Percentiles rank a stretch among this genome's conserved stretches.
phyloP scores from a whole-genome alignment of 345 rosid genomes.

The Leavenworthia alabamica region DNA sequence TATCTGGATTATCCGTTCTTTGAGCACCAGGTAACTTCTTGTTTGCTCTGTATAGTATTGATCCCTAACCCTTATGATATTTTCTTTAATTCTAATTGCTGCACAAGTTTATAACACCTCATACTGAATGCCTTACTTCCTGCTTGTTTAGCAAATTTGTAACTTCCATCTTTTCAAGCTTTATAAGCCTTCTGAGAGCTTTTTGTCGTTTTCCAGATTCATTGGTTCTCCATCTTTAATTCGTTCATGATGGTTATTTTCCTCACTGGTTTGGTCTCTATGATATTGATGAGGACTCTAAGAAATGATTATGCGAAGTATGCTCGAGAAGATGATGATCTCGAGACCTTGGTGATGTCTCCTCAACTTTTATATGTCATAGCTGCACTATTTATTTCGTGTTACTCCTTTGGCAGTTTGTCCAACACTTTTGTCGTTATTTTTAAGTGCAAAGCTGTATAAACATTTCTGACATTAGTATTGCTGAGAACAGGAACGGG shows the following conservation, averaged over 20 bases:
- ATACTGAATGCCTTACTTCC: neutral
- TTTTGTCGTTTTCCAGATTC: too few species aligned
- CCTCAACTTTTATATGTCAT: too few species aligned
- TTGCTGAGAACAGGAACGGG: slow-evolving; percentile 61
- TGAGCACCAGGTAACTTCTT: slow-evolving; percentile 74
- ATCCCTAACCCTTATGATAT: neutral
- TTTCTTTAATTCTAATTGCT: neutral
- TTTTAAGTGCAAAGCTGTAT: neutral
- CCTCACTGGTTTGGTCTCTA: too few species aligned
- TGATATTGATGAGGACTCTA: too few species aligned
- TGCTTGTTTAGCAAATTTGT: neutral
- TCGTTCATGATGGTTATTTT: too few species aligned
- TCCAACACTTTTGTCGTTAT: too few species aligned
- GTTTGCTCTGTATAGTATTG: neutral
- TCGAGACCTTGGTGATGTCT: too few species aligned
- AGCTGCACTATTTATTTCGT: too few species aligned
- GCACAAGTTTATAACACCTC: neutral
- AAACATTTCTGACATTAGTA: slow-evolving; percentile 13
- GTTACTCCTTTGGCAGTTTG: too few species aligned
- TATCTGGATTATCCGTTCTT: slow-evolving; percentile 91
- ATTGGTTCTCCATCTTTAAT: too few species aligned
- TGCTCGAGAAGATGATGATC: too few species aligned
- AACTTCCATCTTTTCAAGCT: slow-evolving; percentile 1
- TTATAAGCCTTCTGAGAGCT: neutral
- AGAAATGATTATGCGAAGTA: too few species aligned